Percentiles rank a stretch among this genome's conserved stretches.
These are phyloP conservation scores for Phaeotremella skinneri DNA, from an alignment of 768 basidiomycete species.

Conservation along the genomic window DNA sequence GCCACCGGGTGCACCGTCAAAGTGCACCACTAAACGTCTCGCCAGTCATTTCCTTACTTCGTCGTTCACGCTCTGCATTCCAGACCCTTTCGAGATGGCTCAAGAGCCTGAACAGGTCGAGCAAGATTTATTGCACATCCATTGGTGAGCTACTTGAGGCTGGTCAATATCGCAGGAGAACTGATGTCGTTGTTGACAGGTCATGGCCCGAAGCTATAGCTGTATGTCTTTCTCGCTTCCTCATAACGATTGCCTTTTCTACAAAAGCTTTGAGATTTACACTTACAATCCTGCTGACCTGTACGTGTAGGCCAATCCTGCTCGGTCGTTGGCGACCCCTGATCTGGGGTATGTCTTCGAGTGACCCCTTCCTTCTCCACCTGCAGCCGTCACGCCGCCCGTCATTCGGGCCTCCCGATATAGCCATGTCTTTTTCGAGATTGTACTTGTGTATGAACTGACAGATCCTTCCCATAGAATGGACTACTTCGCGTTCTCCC, in stretches of 20 bases:
- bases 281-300: not conserved
- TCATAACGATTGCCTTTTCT: constrained; percentile 1
- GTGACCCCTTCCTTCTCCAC: too few species aligned
- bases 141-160: constrained; percentile 28
- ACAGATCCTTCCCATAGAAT: constrained; percentile 18
- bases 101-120: constrained; percentile 25
- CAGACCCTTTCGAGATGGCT: constrained; percentile 29
- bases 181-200: constrained; percentile 28
- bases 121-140: constrained; percentile 41
- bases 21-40: too few species aligned
- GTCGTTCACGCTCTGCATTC: constrained; percentile 48
- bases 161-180: not conserved
- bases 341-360: constrained; percentile 37
- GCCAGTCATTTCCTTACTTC: constrained; percentile 21
- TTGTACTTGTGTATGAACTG: too few species aligned
- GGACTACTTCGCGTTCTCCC: constrained; percentile 47
- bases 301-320: constrained; percentile 35
- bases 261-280: not conserved
- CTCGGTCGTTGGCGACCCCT: constrained; percentile 31
- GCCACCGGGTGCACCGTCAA: too few species aligned
- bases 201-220: constrained; percentile 46
- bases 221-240: constrained; percentile 11
- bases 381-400: too few species aligned
- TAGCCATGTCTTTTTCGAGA: too few species aligned
- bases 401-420: too few species aligned